Evolutionary conservation across 768 basidiomycete species (phyloP), one percentile per base, ranked within the genome.

Genomic region (Calvatia gigantea): DNA sequence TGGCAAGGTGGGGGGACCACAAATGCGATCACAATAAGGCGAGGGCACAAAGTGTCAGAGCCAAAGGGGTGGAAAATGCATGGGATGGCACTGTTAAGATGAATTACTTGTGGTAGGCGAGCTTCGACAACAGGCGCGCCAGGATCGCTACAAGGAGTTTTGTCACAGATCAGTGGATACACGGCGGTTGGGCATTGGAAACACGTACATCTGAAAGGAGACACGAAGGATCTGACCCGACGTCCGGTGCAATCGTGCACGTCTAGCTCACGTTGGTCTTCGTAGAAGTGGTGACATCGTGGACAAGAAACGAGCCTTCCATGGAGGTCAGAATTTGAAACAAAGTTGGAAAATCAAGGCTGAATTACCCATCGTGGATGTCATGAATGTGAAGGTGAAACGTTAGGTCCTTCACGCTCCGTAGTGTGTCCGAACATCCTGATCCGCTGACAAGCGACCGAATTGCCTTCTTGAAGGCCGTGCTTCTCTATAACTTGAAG

Each of bases 341-440:
- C 15, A 54, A 23, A 41, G 48, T 39, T 33, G 19, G 49, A 49
- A 25, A 47, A 44, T 44, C 32, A 28, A 54, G 38, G 6, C 25
- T 54, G n/a, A 65, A 70, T 38, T 54, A 75, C 75, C 67, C 60
- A 51, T 80, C 77, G 29, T 73, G 69, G 29, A 83, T 75, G 59
- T 81, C 77, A 64, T 83, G 83, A 45, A 83, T 79, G 59, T 84
- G 80, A 19, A 83, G 65, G 61, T 83, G 82, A 61, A 71, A 79
- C 60, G 75, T 75, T 46, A 83, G 70, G 17, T 77, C 75, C 58
- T 73, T 73, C 51, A 74, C 69, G 48, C 70, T 68, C 4, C 67
- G 64, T 19, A 83, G 61, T 6, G 71, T 68, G 65, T 81, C 73
- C 12, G 62, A 62, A 62, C 83, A 83, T 28, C 73, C 78, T 31